Base-by-base conservation (phyloP, 1,139 yeast species). In the Saccharomyces hybrid region DNA sequence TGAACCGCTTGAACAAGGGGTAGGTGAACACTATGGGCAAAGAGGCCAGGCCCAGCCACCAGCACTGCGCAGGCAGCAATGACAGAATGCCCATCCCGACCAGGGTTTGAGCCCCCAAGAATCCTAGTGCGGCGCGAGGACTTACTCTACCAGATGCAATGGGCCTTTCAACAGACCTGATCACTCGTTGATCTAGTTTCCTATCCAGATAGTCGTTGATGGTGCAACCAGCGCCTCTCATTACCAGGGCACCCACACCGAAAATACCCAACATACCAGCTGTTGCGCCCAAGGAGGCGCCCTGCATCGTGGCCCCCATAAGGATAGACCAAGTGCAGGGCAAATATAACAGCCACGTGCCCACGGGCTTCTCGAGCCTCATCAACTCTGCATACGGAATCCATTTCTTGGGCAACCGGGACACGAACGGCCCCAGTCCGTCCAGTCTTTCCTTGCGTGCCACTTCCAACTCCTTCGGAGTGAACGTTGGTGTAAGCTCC, bases 191-290 rank as follows among this genome's bases (percentile, higher is more conserved):
- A 65, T 95, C 99, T 53, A 91, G 75, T 58, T 91, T 77, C 55
- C 91, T 76, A 68, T 95, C 99, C 68, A 85, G 75, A 53, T 91
- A 75, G 70, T 95, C 99, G 66, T 95, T 95, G 55, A 95, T 85
- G 1, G 96, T 91, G 69, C 99, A 95, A 0, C 99, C 99, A 1
- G 97, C 98, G 44, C 98, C 97, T 70, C 99, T 80, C 97, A 95
- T 93, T 14, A 91, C 77, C 46, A 91, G 67, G 0, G 98, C 82
- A 9, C 99, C 99, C 2, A 84, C 75, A 1, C 93, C 83, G 66
- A 91, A 93, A 28, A 91, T 73, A 0, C 78, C 75, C 44, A 86
- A 67, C 62, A 84, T 86, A 60, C 78, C 77, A 0, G 78, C 57
- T 0, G 91, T 82, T 0, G 84, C 78, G 0, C 81, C 63, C 3